Conservation (phyloP, 192 early-diverging fungal species). For the Globomyces pollinis-pini region DNA sequence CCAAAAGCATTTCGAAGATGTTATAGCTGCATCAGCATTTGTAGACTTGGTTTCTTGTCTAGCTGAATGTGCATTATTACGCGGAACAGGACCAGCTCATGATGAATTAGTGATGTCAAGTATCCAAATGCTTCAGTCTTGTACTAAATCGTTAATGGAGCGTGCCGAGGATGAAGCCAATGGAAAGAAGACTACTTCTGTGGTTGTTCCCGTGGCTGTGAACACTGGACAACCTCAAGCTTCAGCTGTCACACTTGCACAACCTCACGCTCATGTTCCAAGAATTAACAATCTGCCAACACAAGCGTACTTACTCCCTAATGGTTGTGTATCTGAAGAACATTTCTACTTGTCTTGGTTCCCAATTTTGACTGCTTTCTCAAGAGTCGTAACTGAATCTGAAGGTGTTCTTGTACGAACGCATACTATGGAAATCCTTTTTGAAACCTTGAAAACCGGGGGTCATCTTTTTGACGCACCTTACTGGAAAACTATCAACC, state of each 20-base stretch:
- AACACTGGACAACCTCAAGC: slow-evolving; percentile 6
- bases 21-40: slow-evolving; percentile 46
- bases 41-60: slow-evolving; percentile 43
- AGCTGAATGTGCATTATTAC: slow-evolving; percentile 40
- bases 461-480: slow-evolving; percentile 36
- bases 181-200: neutral
- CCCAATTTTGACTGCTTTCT: slow-evolving; percentile 46
- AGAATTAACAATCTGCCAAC: slow-evolving; percentile 8
- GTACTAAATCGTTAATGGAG: slow-evolving; percentile 31
- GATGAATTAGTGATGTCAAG: slow-evolving; percentile 41
- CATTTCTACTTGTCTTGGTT: slow-evolving; percentile 53
- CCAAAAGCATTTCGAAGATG: slow-evolving; percentile 53
- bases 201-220: neutral
- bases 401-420: slow-evolving; percentile 30
- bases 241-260: neutral
- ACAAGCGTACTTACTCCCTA: slow-evolving; percentile 30
- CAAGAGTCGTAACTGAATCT: slow-evolving; percentile 42
- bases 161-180: slow-evolving; percentile 23
- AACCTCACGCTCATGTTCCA: slow-evolving; percentile 1
- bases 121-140: slow-evolving; percentile 39
- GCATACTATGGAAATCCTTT: slow-evolving; percentile 33
- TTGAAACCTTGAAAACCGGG: slow-evolving; percentile 35
- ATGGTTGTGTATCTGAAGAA: slow-evolving; percentile 41
- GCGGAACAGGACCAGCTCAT: slow-evolving; percentile 17
- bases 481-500: slow-evolving; percentile 41